A percentile compares a stretch with the other conserved stretches of the same genome.
Conservation (phyloP, 495 filamentous ascomycete species). For the Apiosordaria backusii region DNA sequence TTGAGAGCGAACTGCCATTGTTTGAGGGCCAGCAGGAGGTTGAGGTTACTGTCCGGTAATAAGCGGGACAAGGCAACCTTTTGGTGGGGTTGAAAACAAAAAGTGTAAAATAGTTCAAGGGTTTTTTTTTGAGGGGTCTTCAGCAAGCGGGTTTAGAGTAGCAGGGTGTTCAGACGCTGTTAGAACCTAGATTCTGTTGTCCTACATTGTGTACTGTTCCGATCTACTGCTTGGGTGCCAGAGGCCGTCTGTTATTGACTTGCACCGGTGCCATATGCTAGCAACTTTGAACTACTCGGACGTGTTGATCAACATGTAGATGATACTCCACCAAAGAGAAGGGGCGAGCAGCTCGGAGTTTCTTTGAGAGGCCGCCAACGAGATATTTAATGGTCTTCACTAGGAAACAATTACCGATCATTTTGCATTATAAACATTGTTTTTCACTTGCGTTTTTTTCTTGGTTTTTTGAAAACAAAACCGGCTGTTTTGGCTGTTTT, state of each 20-base stretch:
- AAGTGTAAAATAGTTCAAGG: neutral
- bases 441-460: neutral
- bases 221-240: too few relatives aligned
- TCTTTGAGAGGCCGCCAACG: neutral
- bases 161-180: neutral
- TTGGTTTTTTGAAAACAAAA: neutral
- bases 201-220: neutral
- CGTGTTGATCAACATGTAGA: neutral
- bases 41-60: slow-evolving; percentile 27
- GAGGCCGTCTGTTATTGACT: too few relatives aligned
- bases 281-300: too few relatives aligned
- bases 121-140: neutral
- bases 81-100: neutral
- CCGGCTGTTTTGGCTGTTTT: neutral
- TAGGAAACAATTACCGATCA: neutral
- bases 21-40: slow-evolving; percentile 60
- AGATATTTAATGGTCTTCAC: neutral
- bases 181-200: neutral
- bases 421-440: neutral
- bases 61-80: too few relatives aligned
- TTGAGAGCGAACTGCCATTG: slow-evolving; percentile 55
- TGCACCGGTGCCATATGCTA: too few relatives aligned
- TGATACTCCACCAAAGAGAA: neutral
- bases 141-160: neutral
- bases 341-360: neutral